Conservation (phyloP, 768 basidiomycete species). For the Boletus tomentosulus region DNA sequence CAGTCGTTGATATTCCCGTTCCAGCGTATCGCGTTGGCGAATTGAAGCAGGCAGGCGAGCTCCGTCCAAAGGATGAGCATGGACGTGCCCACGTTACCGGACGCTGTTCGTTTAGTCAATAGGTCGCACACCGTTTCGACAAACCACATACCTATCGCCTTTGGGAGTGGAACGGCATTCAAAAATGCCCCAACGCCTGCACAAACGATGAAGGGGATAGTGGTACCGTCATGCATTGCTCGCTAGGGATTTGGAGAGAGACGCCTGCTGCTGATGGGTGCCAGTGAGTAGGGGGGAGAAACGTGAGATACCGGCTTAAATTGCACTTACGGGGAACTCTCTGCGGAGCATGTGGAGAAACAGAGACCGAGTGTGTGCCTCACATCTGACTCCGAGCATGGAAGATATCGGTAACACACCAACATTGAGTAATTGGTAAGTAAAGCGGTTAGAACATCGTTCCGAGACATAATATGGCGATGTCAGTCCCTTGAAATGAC, state of each 20-base stretch:
- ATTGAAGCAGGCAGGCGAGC: conserved; percentile 20
- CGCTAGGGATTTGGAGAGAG: neutral
- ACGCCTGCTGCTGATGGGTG: neutral
- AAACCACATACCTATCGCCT: conserved; percentile 47
- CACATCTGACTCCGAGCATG: neutral
- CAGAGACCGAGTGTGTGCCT: neutral
- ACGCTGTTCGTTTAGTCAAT: conserved; percentile 6
- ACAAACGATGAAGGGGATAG: conserved; percentile 26
- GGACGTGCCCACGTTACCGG: conserved; percentile 32
- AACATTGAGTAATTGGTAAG: too few relatives aligned
- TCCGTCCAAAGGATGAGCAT: conserved; percentile 33
- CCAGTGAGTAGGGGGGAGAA: neutral
- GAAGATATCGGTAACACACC: too few relatives aligned
- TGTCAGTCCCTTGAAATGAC: too few relatives aligned
- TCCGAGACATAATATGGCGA: too few relatives aligned
- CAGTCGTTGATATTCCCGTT: conserved; percentile 25
- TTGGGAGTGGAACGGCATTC: conserved; percentile 43
- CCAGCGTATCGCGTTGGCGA: conserved; percentile 40
- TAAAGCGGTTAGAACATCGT: too few relatives aligned
- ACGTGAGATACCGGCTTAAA: neutral
- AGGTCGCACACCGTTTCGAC: neutral
- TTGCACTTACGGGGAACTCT: neutral
- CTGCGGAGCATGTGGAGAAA: neutral
- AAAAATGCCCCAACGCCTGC: conserved; percentile 40
- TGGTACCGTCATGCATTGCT: conserved; percentile 6